phyloP scores from a whole-genome alignment of 768 basidiomycete species.

The Dioszegia aurantiaca region DNA sequence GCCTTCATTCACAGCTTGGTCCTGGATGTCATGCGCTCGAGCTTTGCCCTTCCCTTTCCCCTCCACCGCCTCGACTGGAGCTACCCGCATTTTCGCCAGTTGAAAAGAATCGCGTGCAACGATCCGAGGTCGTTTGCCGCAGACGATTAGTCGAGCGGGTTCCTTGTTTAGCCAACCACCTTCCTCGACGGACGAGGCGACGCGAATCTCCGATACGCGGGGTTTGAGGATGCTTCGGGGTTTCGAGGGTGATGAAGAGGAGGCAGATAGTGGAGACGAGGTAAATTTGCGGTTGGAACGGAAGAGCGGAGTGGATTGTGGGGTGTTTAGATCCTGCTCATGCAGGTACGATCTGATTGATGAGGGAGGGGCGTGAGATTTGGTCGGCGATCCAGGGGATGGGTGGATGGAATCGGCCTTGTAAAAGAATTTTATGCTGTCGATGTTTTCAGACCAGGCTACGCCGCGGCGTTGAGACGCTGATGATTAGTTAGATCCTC shows the following conservation, averaged over 20 bases:
- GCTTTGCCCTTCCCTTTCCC: conserved; percentile 20
- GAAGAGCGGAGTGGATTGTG: conserved; percentile 7
- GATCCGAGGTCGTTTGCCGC: conserved; percentile 36
- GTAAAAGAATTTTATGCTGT: conserved; percentile 33
- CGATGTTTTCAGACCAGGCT: conserved; percentile 28
- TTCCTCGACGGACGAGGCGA: conserved; percentile 45
- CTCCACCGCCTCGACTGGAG: conserved; percentile 17
- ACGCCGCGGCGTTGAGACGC: conserved; percentile 22
- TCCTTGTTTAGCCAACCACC: conserved; percentile 49
- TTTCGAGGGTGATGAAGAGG: conserved; percentile 19
- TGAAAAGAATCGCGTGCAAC: conserved; percentile 42
- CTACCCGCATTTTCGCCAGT: conserved; percentile 29
- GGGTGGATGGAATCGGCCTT: conserved; percentile 33
- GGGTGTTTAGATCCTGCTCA: conserved; percentile 19
- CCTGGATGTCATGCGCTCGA: conserved; percentile 12
- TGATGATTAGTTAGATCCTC: conserved; percentile 2
- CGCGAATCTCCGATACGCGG: conserved; percentile 29
- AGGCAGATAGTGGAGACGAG: conserved; percentile 17
- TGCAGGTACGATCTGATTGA: conserved; percentile 29
- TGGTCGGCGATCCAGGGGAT: conserved; percentile 5
- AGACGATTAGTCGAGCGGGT: conserved; percentile 35
- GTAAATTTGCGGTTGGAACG: conserved; percentile 16
- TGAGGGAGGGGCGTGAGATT: conserved; percentile 18
- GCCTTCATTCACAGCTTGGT: conserved; percentile 20
- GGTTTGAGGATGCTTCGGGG: conserved; percentile 34